These are phyloP conservation scores for Teratosphaeria zuluensis DNA, from an alignment of 2,329 filamentous ascomycete genomes.

Conservation along the genomic window DNA sequence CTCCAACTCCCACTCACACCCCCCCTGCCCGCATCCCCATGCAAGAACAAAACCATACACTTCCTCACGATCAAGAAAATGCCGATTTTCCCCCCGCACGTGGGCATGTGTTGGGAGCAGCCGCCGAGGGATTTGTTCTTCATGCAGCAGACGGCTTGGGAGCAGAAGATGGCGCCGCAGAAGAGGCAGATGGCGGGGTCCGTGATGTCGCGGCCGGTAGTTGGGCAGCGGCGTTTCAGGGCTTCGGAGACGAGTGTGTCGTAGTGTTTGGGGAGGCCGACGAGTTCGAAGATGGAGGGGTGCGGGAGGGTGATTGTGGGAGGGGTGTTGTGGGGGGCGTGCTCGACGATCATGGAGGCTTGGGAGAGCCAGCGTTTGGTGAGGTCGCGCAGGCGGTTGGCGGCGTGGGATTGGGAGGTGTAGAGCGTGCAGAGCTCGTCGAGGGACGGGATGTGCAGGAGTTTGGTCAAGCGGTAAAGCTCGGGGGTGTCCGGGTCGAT, in stretches of 20 bases:
- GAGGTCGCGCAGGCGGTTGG: conserved; percentile 38
- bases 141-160: conserved; percentile 84
- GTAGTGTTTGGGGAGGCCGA: conserved; percentile 85
- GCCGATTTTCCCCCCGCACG: conserved; percentile 85
- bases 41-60: conserved; percentile 81
- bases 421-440: conserved; percentile 64
- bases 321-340: conserved; percentile 19
- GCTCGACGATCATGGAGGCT: conserved; percentile 17
- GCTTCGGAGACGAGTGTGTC: conserved; percentile 89
- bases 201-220: conserved; percentile 79
- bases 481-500: conserved; percentile 40
- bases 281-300: conserved; percentile 85
- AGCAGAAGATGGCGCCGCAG: conserved; percentile 95
- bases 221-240: conserved; percentile 72
- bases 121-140: conserved; percentile 59
- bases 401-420: conserved; percentile 29
- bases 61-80: conserved; percentile 95
- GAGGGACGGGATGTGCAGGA: conserved; percentile 66
- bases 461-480: conserved; percentile 67
- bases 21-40: conserved; percentile 59
- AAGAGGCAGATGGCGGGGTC: conserved; percentile 90
- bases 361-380: conserved; percentile 66
- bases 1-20: conserved; percentile 72
- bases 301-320: conserved; percentile 53
- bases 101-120: conserved; percentile 80